These are phyloP conservation scores for Nicotiana tomentosiformis DNA, from an alignment of 257 asterid genomes.

Conservation along the genomic window DNA sequence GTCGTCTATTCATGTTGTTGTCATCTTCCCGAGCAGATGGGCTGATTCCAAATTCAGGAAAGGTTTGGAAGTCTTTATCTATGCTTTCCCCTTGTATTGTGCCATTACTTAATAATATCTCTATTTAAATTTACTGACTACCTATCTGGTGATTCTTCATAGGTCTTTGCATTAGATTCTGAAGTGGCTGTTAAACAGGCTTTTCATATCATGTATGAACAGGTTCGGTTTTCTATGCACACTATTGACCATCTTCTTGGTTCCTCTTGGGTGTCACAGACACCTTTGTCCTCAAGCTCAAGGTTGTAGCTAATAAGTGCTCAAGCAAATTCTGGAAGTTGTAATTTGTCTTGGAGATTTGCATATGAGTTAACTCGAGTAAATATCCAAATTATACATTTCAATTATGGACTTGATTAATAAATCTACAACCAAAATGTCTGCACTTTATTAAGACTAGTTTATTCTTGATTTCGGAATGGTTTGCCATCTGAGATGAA, in stretches of 20 bases:
- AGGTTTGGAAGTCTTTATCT: constrained; percentile 42
- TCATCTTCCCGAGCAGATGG: constrained; percentile 43
- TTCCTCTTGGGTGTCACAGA: neutral
- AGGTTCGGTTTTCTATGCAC: constrained; percentile 25
- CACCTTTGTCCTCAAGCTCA: neutral
- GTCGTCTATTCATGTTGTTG: constrained; percentile 42
- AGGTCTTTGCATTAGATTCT: constrained; percentile 50
- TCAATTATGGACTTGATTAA: neutral
- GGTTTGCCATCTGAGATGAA: neutral
- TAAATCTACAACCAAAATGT: neutral
- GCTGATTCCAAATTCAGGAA: constrained; percentile 62
- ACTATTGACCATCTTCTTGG: constrained; percentile 1
- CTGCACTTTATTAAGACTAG: neutral
- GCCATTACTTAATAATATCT: neutral
- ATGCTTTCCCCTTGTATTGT: neutral
- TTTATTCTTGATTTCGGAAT: neutral
- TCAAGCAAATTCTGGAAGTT: neutral
- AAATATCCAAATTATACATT: neutral
- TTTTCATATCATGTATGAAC: constrained; percentile 48
- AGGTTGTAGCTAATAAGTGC: neutral
- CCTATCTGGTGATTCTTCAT: constrained; percentile 7
- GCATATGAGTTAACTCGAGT: neutral
- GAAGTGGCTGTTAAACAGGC: constrained; percentile 52
- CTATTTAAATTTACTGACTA: neutral
- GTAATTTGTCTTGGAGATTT: neutral